Evolutionary conservation across 371 early-diverging fungal genomes (phyloP).

Genomic region (Mortierella sp.): DNA sequence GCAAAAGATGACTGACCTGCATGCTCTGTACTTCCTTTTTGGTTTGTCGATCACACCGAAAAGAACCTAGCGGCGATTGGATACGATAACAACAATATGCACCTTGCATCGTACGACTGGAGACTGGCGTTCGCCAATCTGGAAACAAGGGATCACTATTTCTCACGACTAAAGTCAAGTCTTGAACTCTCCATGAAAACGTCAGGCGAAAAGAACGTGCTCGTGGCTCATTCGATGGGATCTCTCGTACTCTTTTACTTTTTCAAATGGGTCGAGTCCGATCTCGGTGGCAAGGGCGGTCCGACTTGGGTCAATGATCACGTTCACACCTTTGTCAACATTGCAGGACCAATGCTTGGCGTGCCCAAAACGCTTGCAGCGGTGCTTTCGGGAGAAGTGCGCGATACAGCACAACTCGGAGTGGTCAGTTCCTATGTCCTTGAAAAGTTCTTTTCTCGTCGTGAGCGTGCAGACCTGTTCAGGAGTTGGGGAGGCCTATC

Average conservation of each 20-base stretch:
- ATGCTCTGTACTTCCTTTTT: not conserved
- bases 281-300: slow-evolving; percentile 81
- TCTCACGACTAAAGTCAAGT: slow-evolving; percentile 78
- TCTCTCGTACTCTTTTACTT: slow-evolving; percentile 83
- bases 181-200: slow-evolving; percentile 74
- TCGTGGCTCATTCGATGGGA: slow-evolving; percentile 77
- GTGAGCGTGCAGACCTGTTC: slow-evolving; percentile 81
- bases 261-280: slow-evolving; percentile 90
- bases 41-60: no score
- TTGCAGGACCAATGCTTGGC: slow-evolving; percentile 92
- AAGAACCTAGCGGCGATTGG: slow-evolving; percentile 90
- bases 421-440: slow-evolving; percentile 81
- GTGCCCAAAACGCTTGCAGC: slow-evolving; percentile 87
- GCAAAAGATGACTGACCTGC: not conserved
- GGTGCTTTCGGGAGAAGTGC: slow-evolving; percentile 84
- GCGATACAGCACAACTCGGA: slow-evolving; percentile 88
- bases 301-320: slow-evolving; percentile 84
- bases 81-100: slow-evolving; percentile 90
- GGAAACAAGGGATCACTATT: slow-evolving; percentile 88
- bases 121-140: slow-evolving; percentile 85
- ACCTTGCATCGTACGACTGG: slow-evolving; percentile 95
- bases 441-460: slow-evolving; percentile 86
- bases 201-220: slow-evolving; percentile 69
- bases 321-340: slow-evolving; percentile 85
- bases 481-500: slow-evolving; percentile 88